Conservation (phyloP, 495 filamentous ascomycete species). For the Tuber magnatum region DNA sequence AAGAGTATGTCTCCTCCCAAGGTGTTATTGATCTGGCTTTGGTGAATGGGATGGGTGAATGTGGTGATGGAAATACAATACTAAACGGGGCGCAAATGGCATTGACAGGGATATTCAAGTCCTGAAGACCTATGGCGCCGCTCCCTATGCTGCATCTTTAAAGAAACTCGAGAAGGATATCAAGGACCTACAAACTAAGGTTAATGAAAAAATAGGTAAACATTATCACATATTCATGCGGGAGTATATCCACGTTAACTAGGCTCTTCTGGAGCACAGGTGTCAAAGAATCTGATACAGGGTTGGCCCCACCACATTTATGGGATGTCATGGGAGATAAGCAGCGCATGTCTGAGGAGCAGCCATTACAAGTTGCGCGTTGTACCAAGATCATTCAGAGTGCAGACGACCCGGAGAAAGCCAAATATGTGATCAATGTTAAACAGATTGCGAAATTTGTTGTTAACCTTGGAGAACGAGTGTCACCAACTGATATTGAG, state of each 20-base stretch:
- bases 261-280: constrained; percentile 39
- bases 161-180: constrained; percentile 98
- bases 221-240: not conserved
- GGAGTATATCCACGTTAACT: not conserved
- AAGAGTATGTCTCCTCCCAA: constrained; percentile 62
- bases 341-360: constrained; percentile 96
- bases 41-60: constrained; percentile 3
- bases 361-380: constrained; percentile 91
- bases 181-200: constrained; percentile 90
- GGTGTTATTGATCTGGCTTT: constrained; percentile 8
- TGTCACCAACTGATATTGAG: constrained; percentile 97
- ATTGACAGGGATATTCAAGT: constrained; percentile 85
- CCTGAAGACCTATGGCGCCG: constrained; percentile 96
- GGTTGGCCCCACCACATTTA: constrained; percentile 92
- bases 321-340: constrained; percentile 98
- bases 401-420: constrained; percentile 94
- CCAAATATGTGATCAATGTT: constrained; percentile 99
- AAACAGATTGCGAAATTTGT: constrained; percentile 99
- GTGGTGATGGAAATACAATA: constrained; percentile 11
- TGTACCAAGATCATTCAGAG: constrained; percentile 99
- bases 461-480: constrained; percentile 92
- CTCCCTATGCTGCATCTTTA: constrained; percentile 82
- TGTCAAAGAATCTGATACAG: constrained; percentile 94
- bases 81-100: constrained; percentile 30
- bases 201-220: constrained; percentile 91